Evolutionary conservation across 257 asterid species (phyloP), one percentile per base, ranked within the genome.

Genomic region (Datura wrightii): DNA sequence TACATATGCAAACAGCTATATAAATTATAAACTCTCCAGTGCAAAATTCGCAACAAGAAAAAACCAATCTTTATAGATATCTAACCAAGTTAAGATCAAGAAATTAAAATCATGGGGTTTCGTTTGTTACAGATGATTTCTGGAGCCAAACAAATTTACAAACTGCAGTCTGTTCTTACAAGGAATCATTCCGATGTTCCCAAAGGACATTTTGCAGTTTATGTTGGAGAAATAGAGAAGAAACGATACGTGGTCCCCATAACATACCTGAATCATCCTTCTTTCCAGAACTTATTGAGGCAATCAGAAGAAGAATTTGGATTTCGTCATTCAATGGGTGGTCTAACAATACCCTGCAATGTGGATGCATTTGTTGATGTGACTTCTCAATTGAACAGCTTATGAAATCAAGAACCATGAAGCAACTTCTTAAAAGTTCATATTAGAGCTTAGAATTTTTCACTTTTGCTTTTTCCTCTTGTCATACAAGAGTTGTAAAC

Each of bases 111-210:
- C 79, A 83, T 84, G 78, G 86, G 72, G 0, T 55, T 84, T 46
- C 63, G 83, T 58, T 41, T 84, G 53, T 53, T 46, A 5, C 50
- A 63, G 8, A 72, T 24, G 31, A 24, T 24, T 24, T 24, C 31
- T 24, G 31, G 31, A 24, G 31, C 31, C 31, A 24, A 24, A 15
- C 86, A 84, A 15, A 55, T 70, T 16, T 24, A 50, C 74, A 71
- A 56, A 70, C 65, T 72, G 18, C 72, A 72, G 31, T 74, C 74
- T 8, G 36, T 46, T 6, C 9, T 39, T 14, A 24, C 56, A 37
- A 71, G n/a, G n/a, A 46, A 19, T 16, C 82, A 83, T 24, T 83
- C 86, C 19, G 81, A 83, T 67, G 85, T 83, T 53, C 85, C 85
- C 0, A 83, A 55, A 69, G 85, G 85, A 44, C 56, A 83, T 37